Base-by-base conservation (phyloP, 352 stramenopile genomes). In the Phytophthora pseudosyringae region DNA sequence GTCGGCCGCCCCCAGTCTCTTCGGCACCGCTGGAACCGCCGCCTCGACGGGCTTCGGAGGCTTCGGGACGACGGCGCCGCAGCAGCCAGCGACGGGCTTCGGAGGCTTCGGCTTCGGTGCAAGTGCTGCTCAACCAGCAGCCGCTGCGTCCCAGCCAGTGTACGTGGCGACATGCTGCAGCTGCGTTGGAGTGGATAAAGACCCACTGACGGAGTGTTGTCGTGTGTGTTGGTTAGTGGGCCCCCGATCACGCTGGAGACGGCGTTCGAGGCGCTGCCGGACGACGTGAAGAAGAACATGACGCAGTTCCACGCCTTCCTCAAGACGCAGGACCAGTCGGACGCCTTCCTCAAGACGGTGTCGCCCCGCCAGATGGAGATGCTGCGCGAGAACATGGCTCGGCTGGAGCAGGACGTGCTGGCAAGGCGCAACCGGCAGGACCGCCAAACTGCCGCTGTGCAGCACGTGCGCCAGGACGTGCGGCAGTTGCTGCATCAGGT, bases 281-380 rank as follows among this genome's bases (percentile, higher is more conserved):
- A 74, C 0, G 84, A 93, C 35, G 76, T 95, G 6, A 83, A 92
- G 69, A 84, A 82, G 62, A 91, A 92, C 53, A 86, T 95, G 56
- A 76, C 73, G 29, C 82, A 84, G 50, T 95, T 95, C 47, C 80
- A 92, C 59, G 62, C 73, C 29, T 90, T 88, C 51, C 58, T 95
- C 0, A 90, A 90, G 48, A 80, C 89, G 12, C 77, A 89, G 52
- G 84, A 91, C 51, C 79, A 89, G 53, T 80, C 76, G 10, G 86
- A 95, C 38, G 73, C 85, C 1, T 89, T 92, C 28, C 73, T 95
- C 21, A 86, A 87, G 73, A 81, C 82, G 2, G 83, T 92, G 10
- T 92, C 86, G 15, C 59, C 82, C 3, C 64, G 69, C 1, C 80
- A 80, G 57, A 75, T 92, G 28, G 72, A 88, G 18, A 46, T 73